phyloP scores from a whole-genome alignment of 2,329 filamentous ascomycete genomes.

The Penicillium sp. region DNA sequence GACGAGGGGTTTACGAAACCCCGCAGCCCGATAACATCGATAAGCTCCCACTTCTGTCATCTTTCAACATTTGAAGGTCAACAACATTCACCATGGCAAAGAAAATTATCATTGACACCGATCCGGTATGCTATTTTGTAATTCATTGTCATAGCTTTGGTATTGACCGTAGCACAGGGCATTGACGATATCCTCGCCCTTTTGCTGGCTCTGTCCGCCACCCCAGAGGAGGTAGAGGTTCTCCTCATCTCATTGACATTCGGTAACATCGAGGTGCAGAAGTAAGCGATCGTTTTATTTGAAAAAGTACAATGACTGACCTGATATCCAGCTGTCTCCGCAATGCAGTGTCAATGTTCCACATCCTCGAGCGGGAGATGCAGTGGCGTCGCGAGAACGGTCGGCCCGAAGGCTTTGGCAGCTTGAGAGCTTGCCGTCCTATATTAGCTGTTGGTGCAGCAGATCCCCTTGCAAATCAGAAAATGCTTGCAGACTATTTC shows the following conservation, averaged over 20 bases:
- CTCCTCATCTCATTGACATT: constrained; percentile 85
- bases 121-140: constrained; percentile 62
- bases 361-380: constrained; percentile 85
- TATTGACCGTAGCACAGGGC: constrained; percentile 46
- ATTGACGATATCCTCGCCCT: constrained; percentile 90
- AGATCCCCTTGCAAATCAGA: constrained; percentile 78
- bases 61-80: background rate
- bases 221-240: constrained; percentile 80
- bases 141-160: background rate
- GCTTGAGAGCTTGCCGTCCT: constrained; percentile 70
- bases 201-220: constrained; percentile 78
- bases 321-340: constrained; percentile 65
- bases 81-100: constrained; percentile 55
- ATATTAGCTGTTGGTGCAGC: constrained; percentile 83
- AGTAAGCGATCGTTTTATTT: constrained; percentile 47
- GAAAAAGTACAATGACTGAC: background rate
- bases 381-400: constrained; percentile 73
- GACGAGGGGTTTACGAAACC: background rate
- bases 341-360: constrained; percentile 87
- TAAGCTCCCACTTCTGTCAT: constrained; percentile 8
- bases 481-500: constrained; percentile 80
- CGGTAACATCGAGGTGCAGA: constrained; percentile 85
- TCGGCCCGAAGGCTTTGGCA: constrained; percentile 66
- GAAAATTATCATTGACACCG: constrained; percentile 92
- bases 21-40: constrained; percentile 11